Base-by-base conservation (phyloP, 2,329 filamentous ascomycete species). In the Beauveria varroae region DNA sequence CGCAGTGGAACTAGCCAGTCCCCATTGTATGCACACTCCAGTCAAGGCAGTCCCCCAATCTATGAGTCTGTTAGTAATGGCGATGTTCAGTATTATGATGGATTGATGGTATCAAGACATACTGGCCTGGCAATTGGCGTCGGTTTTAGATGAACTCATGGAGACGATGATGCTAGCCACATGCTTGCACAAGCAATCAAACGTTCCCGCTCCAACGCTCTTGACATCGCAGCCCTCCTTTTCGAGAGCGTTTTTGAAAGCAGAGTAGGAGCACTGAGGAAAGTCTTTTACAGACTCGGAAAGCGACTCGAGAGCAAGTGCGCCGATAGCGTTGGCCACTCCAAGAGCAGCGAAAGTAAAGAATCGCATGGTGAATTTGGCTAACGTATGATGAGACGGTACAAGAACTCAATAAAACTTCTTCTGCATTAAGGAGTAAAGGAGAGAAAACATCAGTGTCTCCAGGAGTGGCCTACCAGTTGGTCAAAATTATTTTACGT, bases 171-270 rank as follows among this genome's bases (percentile, higher is more conserved):
- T 44, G 52, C 59, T 61, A 14, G 28, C n/a, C 26, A 56, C 44
- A 24, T 61, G 59, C 40, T 61, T 57, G 59, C 59, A 61, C 18
- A 61, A 24, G 52, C 59, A 61, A 2, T 56, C 52, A 16, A 61
- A 44, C 2, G 51, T 61, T n/a, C 37, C 52, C 12, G 52, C 12
- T 20, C 59, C 52, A 46, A 61, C 16, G 24, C 22, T 56, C 34
- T 56, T 61, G 2, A 56, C 46, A 26, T 61, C 59, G 44, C 59
- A 61, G 24, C 59, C 52, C 43, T 61, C 59, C n/a, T 61, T 61
- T 16, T 51, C 34, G 3, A 61, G 43, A 9, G 59, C 59, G 0
- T 51, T 51, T 34, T 56, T 61, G 26, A 61, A 61, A 10, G 30
- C 34, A 9, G 59, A 56, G 20, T 18, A 20, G 7, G 59, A 61